These are phyloP conservation scores for Kluyveromyces siamensis DNA, from an alignment of 805 yeast species.

Conservation along the genomic window DNA sequence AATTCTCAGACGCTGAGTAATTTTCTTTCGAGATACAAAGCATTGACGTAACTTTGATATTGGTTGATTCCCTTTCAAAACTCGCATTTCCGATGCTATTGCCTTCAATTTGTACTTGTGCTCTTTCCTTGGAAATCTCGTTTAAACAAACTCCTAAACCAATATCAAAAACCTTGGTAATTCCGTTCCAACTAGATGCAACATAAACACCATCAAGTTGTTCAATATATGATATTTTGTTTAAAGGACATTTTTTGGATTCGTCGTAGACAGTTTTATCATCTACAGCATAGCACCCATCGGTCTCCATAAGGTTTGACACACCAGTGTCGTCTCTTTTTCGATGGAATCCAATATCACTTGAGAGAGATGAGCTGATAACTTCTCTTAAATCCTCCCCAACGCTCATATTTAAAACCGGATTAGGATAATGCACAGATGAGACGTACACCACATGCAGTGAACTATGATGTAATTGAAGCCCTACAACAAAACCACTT, in stretches of 20 bases:
- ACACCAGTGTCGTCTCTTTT: not conserved
- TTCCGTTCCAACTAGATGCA: slow-evolving; percentile 19
- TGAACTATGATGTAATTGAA: slow-evolving; percentile 5
- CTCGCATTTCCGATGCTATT: slow-evolving; percentile 19
- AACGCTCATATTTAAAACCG: slow-evolving; percentile 15
- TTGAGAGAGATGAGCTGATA: slow-evolving; percentile 16
- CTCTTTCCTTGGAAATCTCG: slow-evolving; percentile 10
- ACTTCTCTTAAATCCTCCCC: slow-evolving; percentile 4
- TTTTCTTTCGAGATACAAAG: slow-evolving; percentile 1
- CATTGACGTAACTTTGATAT: slow-evolving; percentile 1
- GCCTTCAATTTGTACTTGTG: slow-evolving; percentile 15
- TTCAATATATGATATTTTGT: slow-evolving; percentile 12
- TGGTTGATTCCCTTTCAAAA: slow-evolving; percentile 3
- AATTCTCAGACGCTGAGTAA: not conserved
- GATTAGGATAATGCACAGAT: slow-evolving; percentile 21
- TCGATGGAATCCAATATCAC: slow-evolving; percentile 11
- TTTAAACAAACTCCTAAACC: not conserved
- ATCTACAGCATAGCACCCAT: not conserved
- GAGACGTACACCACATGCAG: slow-evolving; percentile 18
- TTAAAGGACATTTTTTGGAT: slow-evolving; percentile 3
- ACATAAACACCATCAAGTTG: slow-evolving; percentile 5
- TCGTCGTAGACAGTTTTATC: not conserved
- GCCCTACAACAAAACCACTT: slow-evolving; percentile 24
- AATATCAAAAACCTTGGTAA: slow-evolving; percentile 8
- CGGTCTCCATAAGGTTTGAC: not conserved